phyloP scores from a whole-genome alignment of 169 alveolate species.

The Blepharisma undulans region DNA sequence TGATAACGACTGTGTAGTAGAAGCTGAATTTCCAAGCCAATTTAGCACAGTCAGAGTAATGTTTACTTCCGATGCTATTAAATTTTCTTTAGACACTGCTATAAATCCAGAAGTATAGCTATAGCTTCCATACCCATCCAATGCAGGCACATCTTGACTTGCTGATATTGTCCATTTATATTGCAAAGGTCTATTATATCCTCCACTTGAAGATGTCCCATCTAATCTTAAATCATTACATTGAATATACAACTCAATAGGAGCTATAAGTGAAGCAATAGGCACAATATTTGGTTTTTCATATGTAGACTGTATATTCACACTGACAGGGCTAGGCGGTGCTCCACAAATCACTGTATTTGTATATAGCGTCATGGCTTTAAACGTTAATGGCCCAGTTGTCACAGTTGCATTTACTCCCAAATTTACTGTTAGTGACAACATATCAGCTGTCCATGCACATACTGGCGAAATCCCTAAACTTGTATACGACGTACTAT shows the following conservation, averaged over 20 bases:
- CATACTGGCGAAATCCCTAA: background rate
- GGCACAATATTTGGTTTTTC: background rate
- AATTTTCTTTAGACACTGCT: background rate
- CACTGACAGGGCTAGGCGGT: background rate
- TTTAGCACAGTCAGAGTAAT: background rate
- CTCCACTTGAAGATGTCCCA: background rate
- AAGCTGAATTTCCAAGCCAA: background rate
- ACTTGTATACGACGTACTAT: background rate
- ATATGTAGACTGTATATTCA: background rate
- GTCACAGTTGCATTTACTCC: constrained; percentile 10
- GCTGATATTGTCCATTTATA: background rate
- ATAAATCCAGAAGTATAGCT: background rate
- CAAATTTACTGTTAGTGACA: background rate
- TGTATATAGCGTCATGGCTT: background rate
- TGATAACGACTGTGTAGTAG: background rate
- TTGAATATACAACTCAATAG: background rate
- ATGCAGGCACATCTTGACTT: background rate
- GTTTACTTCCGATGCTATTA: background rate
- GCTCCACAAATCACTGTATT: constrained; percentile 3
- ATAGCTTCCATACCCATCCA: background rate
- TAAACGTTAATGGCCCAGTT: background rate
- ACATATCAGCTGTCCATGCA: background rate
- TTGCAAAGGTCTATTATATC: background rate
- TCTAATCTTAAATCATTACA: constrained; percentile 15
- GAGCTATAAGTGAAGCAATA: constrained; percentile 7